phyloP scores from a whole-genome alignment of 1,139 yeast genomes.

The Yamadazyma buinensis region DNA sequence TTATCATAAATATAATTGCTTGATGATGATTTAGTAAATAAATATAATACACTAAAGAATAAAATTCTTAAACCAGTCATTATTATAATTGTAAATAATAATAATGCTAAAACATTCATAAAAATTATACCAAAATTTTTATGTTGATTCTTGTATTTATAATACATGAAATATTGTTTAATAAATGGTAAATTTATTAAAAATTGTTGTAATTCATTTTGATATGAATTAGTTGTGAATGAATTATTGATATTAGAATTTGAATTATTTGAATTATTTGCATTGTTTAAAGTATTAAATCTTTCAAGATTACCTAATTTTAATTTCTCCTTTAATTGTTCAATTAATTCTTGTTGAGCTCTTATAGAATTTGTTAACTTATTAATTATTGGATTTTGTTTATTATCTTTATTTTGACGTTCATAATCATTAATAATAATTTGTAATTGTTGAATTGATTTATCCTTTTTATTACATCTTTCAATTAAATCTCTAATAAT shows the following conservation, averaged over 20 bases:
- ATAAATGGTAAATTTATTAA: conserved; percentile 27
- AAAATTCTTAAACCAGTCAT: conserved; percentile 9
- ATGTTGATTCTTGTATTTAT: conserved; percentile 24
- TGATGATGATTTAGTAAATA: not conserved
- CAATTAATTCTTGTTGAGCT: conserved; percentile 23
- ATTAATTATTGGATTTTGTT: conserved; percentile 14
- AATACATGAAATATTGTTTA: conserved; percentile 28
- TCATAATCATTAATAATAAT: conserved; percentile 22
- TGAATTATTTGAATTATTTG: not conserved
- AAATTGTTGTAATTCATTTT: conserved; percentile 14
- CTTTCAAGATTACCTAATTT: conserved; percentile 7
- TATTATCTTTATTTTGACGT: conserved; percentile 16
- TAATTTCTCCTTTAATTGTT: conserved; percentile 19
- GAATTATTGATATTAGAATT: too few species aligned
- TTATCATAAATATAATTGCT: conserved; percentile 21
- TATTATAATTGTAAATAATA: conserved; percentile 20
- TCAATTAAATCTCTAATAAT: conserved; percentile 11
- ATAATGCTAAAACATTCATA: conserved; percentile 20
- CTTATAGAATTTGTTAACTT: conserved; percentile 17
- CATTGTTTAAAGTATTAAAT: too few species aligned
- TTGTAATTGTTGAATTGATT: conserved; percentile 19
- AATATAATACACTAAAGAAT: conserved; percentile 7
- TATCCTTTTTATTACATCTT: conserved; percentile 19
- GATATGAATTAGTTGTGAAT: not conserved
- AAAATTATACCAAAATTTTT: conserved; percentile 19